Percentiles rank a stretch among this genome's conserved stretches.
Evolutionary conservation across 495 filamentous ascomycete genomes (phyloP).

Genomic region (Aspergillus sparsus): DNA sequence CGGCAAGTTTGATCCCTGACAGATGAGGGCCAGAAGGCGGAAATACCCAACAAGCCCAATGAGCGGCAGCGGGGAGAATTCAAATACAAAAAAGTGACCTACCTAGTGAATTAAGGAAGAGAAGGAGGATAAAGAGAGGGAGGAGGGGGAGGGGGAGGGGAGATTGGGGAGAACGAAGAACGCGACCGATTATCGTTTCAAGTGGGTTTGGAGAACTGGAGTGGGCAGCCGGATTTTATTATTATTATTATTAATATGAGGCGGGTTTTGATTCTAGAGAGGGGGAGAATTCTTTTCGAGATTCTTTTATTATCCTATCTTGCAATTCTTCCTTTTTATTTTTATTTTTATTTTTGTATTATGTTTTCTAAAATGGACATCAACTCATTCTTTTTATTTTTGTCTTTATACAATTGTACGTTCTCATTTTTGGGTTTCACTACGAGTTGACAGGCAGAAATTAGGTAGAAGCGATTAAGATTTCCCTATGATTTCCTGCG

Average conservation of each 20-base stretch:
- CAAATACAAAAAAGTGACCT: conserved; percentile 18
- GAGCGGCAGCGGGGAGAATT: conserved; percentile 24
- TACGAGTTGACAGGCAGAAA: not conserved
- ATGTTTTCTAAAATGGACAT: too few relatives aligned
- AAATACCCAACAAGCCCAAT: conserved; percentile 33
- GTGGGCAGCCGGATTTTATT: conserved; percentile 6
- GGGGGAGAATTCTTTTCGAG: not conserved
- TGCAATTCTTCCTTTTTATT: too few relatives aligned
- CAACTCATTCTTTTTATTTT: not conserved
- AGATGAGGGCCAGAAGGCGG: conserved; percentile 21
- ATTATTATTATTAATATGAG: conserved; percentile 17
- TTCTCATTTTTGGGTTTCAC: not conserved
- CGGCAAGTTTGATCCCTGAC: conserved; percentile 32
- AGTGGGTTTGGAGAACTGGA: conserved; percentile 17
- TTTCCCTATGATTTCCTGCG: conserved; percentile 7
- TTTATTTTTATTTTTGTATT: too few relatives aligned
- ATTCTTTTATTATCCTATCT: too few relatives aligned
- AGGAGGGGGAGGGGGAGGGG: conserved; percentile 3
- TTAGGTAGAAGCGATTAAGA: not conserved
- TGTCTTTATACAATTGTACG: not conserved
- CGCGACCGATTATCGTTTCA: conserved; percentile 19
- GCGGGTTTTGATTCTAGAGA: conserved; percentile 1
- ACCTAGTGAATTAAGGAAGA: too few relatives aligned
- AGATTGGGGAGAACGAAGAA: conserved; percentile 6
- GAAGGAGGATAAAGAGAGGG: conserved; percentile 17